Percentiles rank a stretch among this genome's conserved stretches.
These are phyloP conservation scores for Leccinum fibrillosum DNA, from an alignment of 768 basidiomycete species.

Conservation along the genomic window DNA sequence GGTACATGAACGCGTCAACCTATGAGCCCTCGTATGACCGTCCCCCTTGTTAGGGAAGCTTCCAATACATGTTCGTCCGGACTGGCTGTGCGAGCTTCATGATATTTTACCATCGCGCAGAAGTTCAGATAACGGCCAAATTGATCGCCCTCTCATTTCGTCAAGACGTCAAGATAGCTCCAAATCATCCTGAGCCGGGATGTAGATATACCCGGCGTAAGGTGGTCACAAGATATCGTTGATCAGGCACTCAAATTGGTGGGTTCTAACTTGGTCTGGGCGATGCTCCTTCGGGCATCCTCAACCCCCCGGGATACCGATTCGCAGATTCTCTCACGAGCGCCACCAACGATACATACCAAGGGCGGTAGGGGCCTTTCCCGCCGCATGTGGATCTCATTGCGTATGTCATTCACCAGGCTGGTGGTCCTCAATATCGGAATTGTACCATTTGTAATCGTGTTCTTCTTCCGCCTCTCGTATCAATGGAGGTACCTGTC, in stretches of 20 bases:
- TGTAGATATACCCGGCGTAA: slow-evolving; percentile 4
- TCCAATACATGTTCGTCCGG: not conserved
- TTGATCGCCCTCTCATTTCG: not conserved
- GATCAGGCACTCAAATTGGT: slow-evolving; percentile 17
- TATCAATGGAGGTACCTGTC: slow-evolving; percentile 4
- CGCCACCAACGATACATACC: not conserved
- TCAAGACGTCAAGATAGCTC: not conserved
- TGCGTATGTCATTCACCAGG: slow-evolving; percentile 2
- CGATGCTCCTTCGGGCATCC: slow-evolving; percentile 8
- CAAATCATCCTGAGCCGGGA: not conserved
- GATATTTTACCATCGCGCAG: not conserved
- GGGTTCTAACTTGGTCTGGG: slow-evolving; percentile 5
- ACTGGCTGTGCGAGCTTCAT: not conserved
- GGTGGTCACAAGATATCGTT: slow-evolving; percentile 18
- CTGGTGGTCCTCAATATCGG: slow-evolving; percentile 17
- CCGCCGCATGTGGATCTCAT: slow-evolving; percentile 4
- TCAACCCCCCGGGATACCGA: slow-evolving; percentile 6
- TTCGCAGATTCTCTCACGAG: slow-evolving; percentile 28
- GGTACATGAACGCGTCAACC: not conserved
- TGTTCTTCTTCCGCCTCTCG: slow-evolving; percentile 3
- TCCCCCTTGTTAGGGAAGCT: not conserved
- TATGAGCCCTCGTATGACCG: not conserved
- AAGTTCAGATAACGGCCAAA: not conserved
- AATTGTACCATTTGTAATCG: slow-evolving; percentile 9
- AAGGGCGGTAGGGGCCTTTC: not conserved